A percentile compares a stretch with the other conserved stretches of the same genome.
These are phyloP conservation scores for Cetraspora pellucida DNA, from an alignment of 192 early-diverging fungal species.

Conservation along the genomic window DNA sequence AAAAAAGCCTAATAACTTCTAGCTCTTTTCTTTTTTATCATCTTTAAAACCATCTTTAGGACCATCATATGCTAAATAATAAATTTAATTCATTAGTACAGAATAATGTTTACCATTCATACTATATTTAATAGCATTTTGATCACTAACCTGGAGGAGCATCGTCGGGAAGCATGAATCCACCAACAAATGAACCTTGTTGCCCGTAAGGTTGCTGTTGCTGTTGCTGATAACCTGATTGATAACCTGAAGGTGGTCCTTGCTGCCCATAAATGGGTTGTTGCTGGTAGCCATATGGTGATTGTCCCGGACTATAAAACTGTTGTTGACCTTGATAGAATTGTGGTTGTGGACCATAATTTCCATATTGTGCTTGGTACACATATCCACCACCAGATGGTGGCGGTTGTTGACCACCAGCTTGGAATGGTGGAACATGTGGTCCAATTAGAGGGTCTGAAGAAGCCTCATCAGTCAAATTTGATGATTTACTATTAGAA, in stretches of 20 bases:
- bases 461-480: neutral
- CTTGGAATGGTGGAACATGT: neutral
- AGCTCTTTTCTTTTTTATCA: conserved; percentile 9
- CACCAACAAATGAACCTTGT: conserved; percentile 22
- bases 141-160: conserved; percentile 18
- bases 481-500: neutral
- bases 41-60: conserved; percentile 1
- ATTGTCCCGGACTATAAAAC: neutral
- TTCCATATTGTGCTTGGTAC: neutral
- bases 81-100: neutral
- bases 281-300: conserved; percentile 7
- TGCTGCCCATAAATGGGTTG: conserved; percentile 15
- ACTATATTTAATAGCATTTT: neutral
- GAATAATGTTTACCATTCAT: neutral
- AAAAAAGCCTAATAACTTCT: neutral
- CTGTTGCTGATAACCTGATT: neutral
- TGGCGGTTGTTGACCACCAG: neutral
- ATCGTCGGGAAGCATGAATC: conserved; percentile 24
- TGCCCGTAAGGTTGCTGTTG: neutral
- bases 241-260: neutral
- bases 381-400: neutral
- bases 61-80: conserved; percentile 18
- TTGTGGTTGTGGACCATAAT: conserved; percentile 14
- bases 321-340: neutral
- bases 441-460: neutral